phyloP scores from a whole-genome alignment of 495 filamentous ascomycete species.

The Amorphotheca resinae region DNA sequence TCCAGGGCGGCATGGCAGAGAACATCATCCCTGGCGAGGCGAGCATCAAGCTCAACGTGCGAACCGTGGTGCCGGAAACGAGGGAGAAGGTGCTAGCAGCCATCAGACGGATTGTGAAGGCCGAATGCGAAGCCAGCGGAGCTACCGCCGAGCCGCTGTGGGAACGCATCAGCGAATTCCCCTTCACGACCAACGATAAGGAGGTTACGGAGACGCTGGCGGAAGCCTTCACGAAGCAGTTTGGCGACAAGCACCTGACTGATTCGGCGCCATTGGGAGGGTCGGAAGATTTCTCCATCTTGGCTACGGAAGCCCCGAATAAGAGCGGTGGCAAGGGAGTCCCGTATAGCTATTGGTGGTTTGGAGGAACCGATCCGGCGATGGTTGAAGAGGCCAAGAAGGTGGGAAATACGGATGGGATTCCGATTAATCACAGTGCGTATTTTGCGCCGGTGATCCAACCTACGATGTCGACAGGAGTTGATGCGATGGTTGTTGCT shows the following conservation, averaged over 20 bases:
- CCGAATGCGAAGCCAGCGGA: slow-evolving; percentile 37
- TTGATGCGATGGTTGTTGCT: slow-evolving; percentile 42
- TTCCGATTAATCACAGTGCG: slow-evolving; percentile 46
- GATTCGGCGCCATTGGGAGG: slow-evolving; percentile 17
- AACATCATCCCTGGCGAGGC: slow-evolving; percentile 42
- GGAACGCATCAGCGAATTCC: slow-evolving; percentile 26
- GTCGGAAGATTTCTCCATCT: slow-evolving; percentile 45
- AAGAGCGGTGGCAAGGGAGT: slow-evolving; percentile 24
- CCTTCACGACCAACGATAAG: slow-evolving; percentile 41
- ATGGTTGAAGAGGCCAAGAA: slow-evolving; percentile 21
- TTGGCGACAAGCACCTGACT: slow-evolving; percentile 22
- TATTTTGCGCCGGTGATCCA: slow-evolving; percentile 49
- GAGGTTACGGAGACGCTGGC: slow-evolving; percentile 27
- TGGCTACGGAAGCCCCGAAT: slow-evolving; percentile 32
- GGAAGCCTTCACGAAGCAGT: slow-evolving; percentile 31
- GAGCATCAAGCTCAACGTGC: slow-evolving; percentile 36
- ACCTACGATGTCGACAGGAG: slow-evolving; percentile 42
- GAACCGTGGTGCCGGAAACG: slow-evolving; percentile 28
- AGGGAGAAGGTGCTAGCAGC: slow-evolving; percentile 30
- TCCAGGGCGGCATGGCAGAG: slow-evolving; percentile 38
- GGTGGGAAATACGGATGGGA: slow-evolving; percentile 28
- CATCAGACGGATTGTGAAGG: slow-evolving; percentile 40
- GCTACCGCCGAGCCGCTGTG: slow-evolving; percentile 29
- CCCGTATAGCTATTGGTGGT: slow-evolving; percentile 44
- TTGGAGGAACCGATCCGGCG: slow-evolving; percentile 34